These are phyloP conservation scores for Lotmaria passim DNA, from an alignment of 208 protist genomes.

Conservation along the genomic window DNA sequence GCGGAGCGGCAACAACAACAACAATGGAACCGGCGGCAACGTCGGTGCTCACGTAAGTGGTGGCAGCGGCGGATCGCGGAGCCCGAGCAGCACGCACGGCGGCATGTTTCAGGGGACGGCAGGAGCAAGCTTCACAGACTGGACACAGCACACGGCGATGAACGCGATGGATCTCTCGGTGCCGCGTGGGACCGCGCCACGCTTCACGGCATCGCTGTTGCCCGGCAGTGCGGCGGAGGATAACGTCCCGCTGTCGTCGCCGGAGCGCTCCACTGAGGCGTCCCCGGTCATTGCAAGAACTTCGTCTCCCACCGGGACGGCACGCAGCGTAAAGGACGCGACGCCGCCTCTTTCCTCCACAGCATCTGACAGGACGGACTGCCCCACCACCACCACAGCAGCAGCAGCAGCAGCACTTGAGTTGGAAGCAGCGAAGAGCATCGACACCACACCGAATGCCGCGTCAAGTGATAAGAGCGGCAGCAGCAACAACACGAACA, in stretches of 20 bases:
- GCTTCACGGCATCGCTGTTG: no score
- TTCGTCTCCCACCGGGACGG: neutral
- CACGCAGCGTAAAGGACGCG: neutral
- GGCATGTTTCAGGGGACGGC: neutral
- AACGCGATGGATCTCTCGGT: conserved; percentile 11
- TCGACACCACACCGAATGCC: neutral
- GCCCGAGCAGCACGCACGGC: neutral
- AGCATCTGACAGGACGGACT: no score
- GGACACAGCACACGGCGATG: conserved; percentile 1
- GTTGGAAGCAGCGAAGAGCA: neutral
- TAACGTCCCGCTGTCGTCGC: conserved; percentile 4
- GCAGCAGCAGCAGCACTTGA: no score
- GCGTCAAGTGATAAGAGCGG: neutral
- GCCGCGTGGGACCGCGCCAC: neutral
- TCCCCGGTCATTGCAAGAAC: neutral
- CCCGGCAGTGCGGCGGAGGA: neutral
- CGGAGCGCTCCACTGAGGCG: neutral
- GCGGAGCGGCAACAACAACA: neutral
- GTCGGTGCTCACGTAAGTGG: no score
- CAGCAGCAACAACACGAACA: conserved; percentile 1
- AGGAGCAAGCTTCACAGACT: conserved; percentile 5
- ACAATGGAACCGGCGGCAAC: neutral
- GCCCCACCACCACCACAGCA: neutral
- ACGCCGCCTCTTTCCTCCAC: no score
- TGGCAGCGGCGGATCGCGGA: neutral